Conservation (phyloP, 2,329 filamentous ascomycete species). For the Ophiostoma tasmaniense region DNA sequence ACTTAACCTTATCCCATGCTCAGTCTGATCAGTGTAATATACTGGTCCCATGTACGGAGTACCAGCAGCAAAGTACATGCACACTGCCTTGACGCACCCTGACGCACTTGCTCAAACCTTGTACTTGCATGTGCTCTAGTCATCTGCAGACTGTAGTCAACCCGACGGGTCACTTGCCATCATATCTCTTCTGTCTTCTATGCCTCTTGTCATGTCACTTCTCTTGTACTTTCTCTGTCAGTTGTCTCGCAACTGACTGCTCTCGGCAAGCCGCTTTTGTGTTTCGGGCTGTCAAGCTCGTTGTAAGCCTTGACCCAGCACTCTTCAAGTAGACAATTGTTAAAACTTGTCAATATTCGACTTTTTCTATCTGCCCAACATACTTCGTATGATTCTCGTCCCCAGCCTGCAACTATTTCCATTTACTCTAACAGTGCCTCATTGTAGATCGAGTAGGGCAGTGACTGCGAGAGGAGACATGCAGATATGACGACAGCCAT, state of each 20-base stretch:
- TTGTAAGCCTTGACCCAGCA: background rate
- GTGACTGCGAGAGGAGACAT: background rate
- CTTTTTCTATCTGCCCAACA: background rate
- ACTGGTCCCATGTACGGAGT: background rate
- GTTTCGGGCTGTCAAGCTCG: background rate
- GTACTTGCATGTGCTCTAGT: constrained; percentile 12
- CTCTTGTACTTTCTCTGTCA: background rate
- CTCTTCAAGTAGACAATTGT: background rate
- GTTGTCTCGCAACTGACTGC: background rate
- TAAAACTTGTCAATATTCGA: background rate
- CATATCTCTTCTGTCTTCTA: background rate
- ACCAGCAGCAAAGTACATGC: background rate
- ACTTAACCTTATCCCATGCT: background rate
- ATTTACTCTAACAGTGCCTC: background rate
- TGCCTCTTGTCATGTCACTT: background rate
- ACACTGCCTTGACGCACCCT: constrained; percentile 4
- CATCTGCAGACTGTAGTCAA: constrained; percentile 6
- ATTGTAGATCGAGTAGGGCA: background rate
- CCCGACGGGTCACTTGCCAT: constrained; percentile 2
- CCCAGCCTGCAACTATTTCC: background rate
- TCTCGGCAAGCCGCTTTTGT: background rate
- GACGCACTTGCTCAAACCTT: background rate
- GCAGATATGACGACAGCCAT: background rate
- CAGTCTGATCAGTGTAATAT: background rate
- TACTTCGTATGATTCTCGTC: background rate